phyloP scores from a whole-genome alignment of 257 asterid species.

The Ehretia macrophylla region DNA sequence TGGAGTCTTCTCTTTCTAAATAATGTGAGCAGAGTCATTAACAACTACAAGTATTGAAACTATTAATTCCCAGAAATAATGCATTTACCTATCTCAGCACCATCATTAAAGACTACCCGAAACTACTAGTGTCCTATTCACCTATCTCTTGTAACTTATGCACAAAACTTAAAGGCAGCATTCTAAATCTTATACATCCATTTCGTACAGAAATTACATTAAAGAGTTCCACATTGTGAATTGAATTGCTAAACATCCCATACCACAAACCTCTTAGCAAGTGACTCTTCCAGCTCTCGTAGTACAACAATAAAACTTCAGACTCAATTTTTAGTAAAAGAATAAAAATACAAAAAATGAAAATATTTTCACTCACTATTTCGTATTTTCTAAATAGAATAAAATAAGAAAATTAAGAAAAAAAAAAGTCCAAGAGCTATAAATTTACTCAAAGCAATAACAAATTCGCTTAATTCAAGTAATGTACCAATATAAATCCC shows the following conservation, averaged over 20 bases:
- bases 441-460: background rate
- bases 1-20: background rate
- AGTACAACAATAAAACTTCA: too few species aligned
- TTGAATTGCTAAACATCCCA: background rate
- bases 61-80: too few species aligned
- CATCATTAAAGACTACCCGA: background rate
- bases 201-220: background rate
- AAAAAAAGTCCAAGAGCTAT: background rate
- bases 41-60: background rate
- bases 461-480: background rate
- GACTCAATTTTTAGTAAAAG: too few species aligned
- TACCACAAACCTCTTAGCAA: too few species aligned
- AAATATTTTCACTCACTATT: background rate
- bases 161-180: background rate
- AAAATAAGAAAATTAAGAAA: background rate
- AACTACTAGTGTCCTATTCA: too few species aligned
- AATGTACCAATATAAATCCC: too few species aligned
- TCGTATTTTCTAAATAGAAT: background rate
- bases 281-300: background rate
- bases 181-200: too few species aligned
- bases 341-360: too few species aligned
- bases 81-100: background rate
- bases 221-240: background rate
- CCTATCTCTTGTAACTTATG: background rate
- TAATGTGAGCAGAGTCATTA: too few species aligned